These are phyloP conservation scores for Pulveroboletus sp. DNA, from an alignment of 768 basidiomycete genomes.

Conservation along the genomic window DNA sequence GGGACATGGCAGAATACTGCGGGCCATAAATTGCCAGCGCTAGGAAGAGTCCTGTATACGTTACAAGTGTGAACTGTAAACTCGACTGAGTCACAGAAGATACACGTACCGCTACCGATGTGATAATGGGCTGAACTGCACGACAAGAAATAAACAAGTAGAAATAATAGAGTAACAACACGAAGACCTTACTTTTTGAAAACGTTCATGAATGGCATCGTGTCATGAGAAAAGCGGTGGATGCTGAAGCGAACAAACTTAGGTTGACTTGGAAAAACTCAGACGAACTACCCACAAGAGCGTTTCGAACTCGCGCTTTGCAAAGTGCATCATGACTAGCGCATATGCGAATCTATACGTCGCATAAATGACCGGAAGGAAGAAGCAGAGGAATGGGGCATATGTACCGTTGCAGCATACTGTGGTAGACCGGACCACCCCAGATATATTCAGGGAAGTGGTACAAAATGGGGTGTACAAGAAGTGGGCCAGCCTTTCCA, in stretches of 20 bases:
- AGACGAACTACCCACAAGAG: conserved; percentile 56
- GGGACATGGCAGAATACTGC: conserved; percentile 60
- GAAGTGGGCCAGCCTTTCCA: conserved; percentile 71
- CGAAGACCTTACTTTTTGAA: conserved; percentile 75
- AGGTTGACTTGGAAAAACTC: not conserved
- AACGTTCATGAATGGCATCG: conserved; percentile 83
- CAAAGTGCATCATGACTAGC: conserved; percentile 80
- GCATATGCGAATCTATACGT: conserved; percentile 56
- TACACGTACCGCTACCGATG: conserved; percentile 54
- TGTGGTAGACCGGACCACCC: conserved; percentile 64
- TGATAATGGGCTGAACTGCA: conserved; percentile 87
- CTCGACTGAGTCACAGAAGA: not conserved
- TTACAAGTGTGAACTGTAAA: conserved; percentile 1
- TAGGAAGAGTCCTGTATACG: conserved; percentile 56
- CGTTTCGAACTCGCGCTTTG: conserved; percentile 91
- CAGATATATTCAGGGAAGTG: conserved; percentile 67
- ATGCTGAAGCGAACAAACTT: conserved; percentile 44
- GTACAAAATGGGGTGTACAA: conserved; percentile 86
- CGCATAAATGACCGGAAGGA: not conserved
- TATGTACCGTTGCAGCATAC: conserved; percentile 67
- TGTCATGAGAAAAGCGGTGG: conserved; percentile 92
- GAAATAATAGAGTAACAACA: not conserved
- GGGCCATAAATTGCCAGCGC: conserved; percentile 82
- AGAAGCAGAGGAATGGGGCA: not conserved
- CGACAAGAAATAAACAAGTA: not conserved